phyloP scores from a whole-genome alignment of 495 filamentous ascomycete genomes.

The Daldinia childiae region DNA sequence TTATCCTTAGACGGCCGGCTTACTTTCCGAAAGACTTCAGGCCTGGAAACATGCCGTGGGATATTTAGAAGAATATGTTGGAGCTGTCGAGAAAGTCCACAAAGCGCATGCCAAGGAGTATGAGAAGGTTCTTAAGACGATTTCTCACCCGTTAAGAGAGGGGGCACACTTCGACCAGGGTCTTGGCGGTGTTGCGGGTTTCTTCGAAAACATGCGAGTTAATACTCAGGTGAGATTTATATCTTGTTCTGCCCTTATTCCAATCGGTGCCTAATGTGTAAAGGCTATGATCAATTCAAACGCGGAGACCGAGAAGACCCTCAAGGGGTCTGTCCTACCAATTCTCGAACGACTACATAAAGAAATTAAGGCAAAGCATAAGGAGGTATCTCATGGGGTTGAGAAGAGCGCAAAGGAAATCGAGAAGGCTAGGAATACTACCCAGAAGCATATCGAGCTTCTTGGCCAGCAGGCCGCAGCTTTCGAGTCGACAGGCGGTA shows the following conservation, averaged over 20 bases:
- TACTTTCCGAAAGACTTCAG: constrained; percentile 84
- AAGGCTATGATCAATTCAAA: constrained; percentile 86
- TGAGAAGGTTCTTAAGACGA: constrained; percentile 92
- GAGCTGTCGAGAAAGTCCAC: constrained; percentile 82
- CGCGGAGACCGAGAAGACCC: constrained; percentile 83
- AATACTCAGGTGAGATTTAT: constrained; percentile 77
- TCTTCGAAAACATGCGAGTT: constrained; percentile 91
- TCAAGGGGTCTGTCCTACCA: constrained; percentile 84
- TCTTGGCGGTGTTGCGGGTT: constrained; percentile 80
- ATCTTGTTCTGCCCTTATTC: background rate
- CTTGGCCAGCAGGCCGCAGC: constrained; percentile 82
- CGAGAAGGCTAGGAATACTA: constrained; percentile 83
- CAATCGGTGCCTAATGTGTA: constrained; percentile 19
- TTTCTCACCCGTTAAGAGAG: constrained; percentile 84
- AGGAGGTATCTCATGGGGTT: constrained; percentile 86
- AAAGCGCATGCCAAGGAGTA: constrained; percentile 91
- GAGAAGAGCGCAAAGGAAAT: constrained; percentile 87
- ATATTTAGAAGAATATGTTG: constrained; percentile 90
- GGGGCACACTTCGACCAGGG: constrained; percentile 91
- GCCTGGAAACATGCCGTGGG: constrained; percentile 96
- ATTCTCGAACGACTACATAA: constrained; percentile 89
- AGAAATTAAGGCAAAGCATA: constrained; percentile 94
- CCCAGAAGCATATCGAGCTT: constrained; percentile 96
- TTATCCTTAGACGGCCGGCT: constrained; percentile 67
- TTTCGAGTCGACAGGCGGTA: constrained; percentile 75